Evolutionary conservation across 768 basidiomycete genomes (phyloP), one percentile per base, ranked within the genome.

Genomic region (Agaricus subrufescens): DNA sequence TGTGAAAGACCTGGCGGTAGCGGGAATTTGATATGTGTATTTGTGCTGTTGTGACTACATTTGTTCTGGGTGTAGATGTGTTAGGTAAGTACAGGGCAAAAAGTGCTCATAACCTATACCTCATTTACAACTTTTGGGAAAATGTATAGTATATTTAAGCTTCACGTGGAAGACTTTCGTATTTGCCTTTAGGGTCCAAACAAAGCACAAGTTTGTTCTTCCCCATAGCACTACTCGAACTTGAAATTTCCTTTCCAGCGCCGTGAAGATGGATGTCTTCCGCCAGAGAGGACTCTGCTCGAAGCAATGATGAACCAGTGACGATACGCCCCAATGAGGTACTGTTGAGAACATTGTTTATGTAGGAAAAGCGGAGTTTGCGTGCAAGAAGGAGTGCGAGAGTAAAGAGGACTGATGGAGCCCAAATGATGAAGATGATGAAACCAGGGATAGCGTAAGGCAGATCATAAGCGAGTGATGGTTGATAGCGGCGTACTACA

Each of bases 351-450:
- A 53, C 44, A 3, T 46, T 25, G 5, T 25, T 37, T 31, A 53
- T 46, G 23, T 38, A 30, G 7, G 15, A 30, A 25, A 53, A 53
- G 37, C 30, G 45, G 14, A 53, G 40, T 30, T 14, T 19, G 23
- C 44, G 52, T 15, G 34, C 38, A n/a, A 37, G 15, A 7, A 53
- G 30, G 6, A 53, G 52, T 30, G 31, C 8, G 15, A 53, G 8
- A 3, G 52, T 30, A 5, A 27, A 11, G 25, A 46, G 5, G 15
- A 53, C 45, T 2, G 52, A 15, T 3, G 52, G 52, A 9, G n/a
- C 45, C 52, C 44, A 53, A 25, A 53, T 53, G 23, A n/a, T 12
- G 14, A 52, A 29, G 5, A 53, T 43, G n/a, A 53, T 38, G n/a
- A 53, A 53, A 6, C 52, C 52, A 10, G 52, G 44, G 5, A 53